Evolutionary conservation across 768 basidiomycete species (phyloP), one percentile per base, ranked within the genome.

Genomic region (Dentipellis sp.): DNA sequence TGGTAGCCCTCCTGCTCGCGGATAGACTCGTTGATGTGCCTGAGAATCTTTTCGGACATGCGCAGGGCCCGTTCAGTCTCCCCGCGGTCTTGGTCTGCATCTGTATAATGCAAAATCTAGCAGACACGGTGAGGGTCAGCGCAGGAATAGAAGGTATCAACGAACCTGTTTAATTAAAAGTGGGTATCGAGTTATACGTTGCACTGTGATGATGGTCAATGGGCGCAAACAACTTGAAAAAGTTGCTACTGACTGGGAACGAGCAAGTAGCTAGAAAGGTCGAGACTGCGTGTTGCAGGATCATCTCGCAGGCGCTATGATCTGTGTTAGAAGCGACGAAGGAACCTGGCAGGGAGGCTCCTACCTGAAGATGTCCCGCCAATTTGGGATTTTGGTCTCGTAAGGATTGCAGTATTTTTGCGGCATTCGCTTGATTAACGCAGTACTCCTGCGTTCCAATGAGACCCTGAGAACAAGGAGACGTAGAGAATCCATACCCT

Each of bases 131-230:
- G 2, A 7, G 9, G 42, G 4, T 2, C n/a, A 16, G 19, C 2
- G 19, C 42, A 4, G 3, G 42, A n/a, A 5, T 8, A 16, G 45
- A 36, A 23, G 10, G 9, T 1, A 19, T 34, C 45, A 42, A 58
- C 68, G 17, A 50, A 82, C 84, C 70, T 91, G 89, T 54, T 84
- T 83, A 60, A 97, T 84, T 35, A 97, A 76, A 0, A 99, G 75
- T 0, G 95, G 95, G 66, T 98, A 99, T 56, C 92, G 79, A 0
- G 95, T 97, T 55, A 97, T 84, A 9, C 95, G 84, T 82, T 97
- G 93, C 93, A 94, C 91, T 93, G 58, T 11, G 6, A 50, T 50
- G 8, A 23, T 29, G n/a, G 48, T 50, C 48, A 50, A 29, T 8
- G 12, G 19, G 42, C 1, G 22, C 19, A 22, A 5, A 19, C 22